Evolutionary conservation across 139 green algal genomes (phyloP), one percentile per base, ranked within the genome.

Genomic region (Desmodesmus armatus): DNA sequence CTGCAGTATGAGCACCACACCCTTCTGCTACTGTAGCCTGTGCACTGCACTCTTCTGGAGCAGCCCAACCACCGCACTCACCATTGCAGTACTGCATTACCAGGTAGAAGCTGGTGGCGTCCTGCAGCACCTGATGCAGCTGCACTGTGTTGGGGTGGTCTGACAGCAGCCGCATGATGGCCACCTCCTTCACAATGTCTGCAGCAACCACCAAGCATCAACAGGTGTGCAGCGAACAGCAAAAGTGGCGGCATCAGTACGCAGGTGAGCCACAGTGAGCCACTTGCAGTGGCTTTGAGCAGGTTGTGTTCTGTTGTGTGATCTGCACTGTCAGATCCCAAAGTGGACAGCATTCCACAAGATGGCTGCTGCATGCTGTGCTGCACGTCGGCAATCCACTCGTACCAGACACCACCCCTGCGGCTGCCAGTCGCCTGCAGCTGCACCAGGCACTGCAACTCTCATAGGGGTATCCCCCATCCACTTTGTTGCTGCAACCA

Each of bases 71-170:
- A 78, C n/a, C 0, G n/a, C n/a, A n/a, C n/a, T n/a, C n/a, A n/a
- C 90, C 90, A 39, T 83, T 93, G 87, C 90, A 93, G 47, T 91
- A 86, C 83, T 93, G 87, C 83, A 93, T 88, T n/a, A 93, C 84
- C n/a, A 88, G 75, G 70, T 87, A 87, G 60, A 86, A 88, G 39
- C 17, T 87, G 27, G 23, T 58, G 23, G 58, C 29, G 60, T 88
- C 84, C 74, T 88, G 69, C 31, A 88, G 67, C 25, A 88, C 78
- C 47, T 88, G 77, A 9, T 80, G 58, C 31, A 88, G 60, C 55
- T 87, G 67, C 27, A 84, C 71, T 60, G 70, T 79, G 60, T 88
- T 88, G 3, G 84, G 84, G 47, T 88, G 84, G 39, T 78, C 76
- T 31, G 77, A 49, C 44, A 88, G 47, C 41, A 78, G 55, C 40